A percentile compares a stretch with the other conserved stretches of the same genome.
Conservation (phyloP, 2,329 filamentous ascomycete genomes). For the Talaromyces sp. region DNA sequence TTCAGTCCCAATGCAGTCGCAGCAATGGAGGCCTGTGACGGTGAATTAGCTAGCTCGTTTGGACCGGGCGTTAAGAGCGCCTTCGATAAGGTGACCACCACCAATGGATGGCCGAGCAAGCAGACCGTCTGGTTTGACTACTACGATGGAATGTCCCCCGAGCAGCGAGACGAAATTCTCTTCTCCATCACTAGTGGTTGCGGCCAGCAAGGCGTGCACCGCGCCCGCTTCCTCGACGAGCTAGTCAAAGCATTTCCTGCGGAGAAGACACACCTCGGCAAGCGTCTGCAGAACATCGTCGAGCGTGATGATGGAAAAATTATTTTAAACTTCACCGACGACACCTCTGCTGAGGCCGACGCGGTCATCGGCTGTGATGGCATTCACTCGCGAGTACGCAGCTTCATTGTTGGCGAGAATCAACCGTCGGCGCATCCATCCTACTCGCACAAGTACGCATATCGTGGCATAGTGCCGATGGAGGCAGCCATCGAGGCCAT, state of each 20-base stretch:
- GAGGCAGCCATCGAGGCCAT: neutral
- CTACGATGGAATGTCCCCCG: constrained; percentile 21
- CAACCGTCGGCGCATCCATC: constrained; percentile 1
- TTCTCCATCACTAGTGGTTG: constrained; percentile 28
- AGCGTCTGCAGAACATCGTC: constrained; percentile 20
- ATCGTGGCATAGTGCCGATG: neutral
- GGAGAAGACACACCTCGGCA: constrained; percentile 30
- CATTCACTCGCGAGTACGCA: constrained; percentile 14
- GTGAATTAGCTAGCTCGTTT: neutral
- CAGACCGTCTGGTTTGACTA: constrained; percentile 31
- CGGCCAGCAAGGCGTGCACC: constrained; percentile 28
- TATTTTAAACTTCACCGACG: neutral
- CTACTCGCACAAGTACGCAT: constrained; percentile 3
- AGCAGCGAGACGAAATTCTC: constrained; percentile 20
- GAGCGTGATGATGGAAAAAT: constrained; percentile 12
- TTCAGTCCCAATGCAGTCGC: constrained; percentile 54
- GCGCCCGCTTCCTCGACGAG: constrained; percentile 31
- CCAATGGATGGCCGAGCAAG: constrained; percentile 20
- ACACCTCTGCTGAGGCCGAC: neutral
- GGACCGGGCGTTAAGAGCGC: neutral
- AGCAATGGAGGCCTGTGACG: constrained; percentile 42
- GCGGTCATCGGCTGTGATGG: constrained; percentile 18
- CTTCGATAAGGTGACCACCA: constrained; percentile 29
- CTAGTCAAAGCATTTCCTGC: constrained; percentile 26
- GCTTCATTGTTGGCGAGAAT: constrained; percentile 2